Evolutionary conservation across 2,329 filamentous ascomycete genomes (phyloP), one percentile per base, ranked within the genome.

Genomic region (Aspergillaceae sp.): DNA sequence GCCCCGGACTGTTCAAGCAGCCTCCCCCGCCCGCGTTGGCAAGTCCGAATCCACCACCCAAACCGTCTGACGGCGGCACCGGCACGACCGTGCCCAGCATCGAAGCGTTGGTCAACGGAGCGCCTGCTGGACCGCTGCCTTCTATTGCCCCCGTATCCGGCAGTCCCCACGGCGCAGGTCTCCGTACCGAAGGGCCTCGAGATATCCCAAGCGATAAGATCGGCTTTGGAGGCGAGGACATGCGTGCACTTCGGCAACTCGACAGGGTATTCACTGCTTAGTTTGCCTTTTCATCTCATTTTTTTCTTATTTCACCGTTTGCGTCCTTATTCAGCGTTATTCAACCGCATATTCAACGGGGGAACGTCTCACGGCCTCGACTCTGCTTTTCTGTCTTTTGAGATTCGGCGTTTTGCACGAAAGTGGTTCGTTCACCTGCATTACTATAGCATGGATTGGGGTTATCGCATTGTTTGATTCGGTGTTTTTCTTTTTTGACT

Each of bases 161-260:
- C 19, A 43, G 26, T n/a, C 33, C 47, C 41, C 36, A 38, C 36
- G 36, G 36, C 26, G 36, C 36, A 9, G 37, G 48, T 40, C 54
- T 27, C 33, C 30, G 19, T 26, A n/a, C 56, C 4, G 69, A 70
- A 26, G 71, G 70, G 30, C 71, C 75, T 5, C 72, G 74, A 45
- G 76, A 79, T 56, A 78, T 79, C 42, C 76, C 75, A 5, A 76
- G 71, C 43, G 74, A 78, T 49, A 79, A 78, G 52, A 64, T 79
- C 28, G 76, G 73, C 4, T 79, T 78, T 42, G 71, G 75, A 11
- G 64, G 67, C 33, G 83, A 86, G 61, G 84, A 87, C 53, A 76
- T 75, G 50, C 73, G 82, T 53, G 82, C 82, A 1, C 63, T 87
- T 40, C 74, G 80, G 51, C 80, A 85, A 59, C 68, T 87, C 42